Evolutionary conservation across 805 yeast genomes (phyloP), one percentile per base, ranked within the genome.

Genomic region (Hanseniaspora meyeri): DNA sequence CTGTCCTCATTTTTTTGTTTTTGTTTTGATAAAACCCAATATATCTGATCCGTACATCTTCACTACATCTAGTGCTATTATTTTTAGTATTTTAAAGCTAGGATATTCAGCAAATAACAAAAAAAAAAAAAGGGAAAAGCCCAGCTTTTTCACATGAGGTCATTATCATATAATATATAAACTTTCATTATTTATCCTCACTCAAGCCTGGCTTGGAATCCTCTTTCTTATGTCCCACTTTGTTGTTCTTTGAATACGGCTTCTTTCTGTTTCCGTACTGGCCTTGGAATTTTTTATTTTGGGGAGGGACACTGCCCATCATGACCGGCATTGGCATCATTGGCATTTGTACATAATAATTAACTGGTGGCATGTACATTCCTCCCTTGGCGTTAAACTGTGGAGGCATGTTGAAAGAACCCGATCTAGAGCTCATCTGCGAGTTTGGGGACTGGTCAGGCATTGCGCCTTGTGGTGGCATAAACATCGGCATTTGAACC

Each of bases 321-420:
- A 51, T 43, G 31, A 51, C 47, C 14, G 55, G 49, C 37, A 37
- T 34, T 10, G 55, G 49, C 29, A 52, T 37, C 39, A 52, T 45
- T 14, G 56, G 56, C 45, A 52, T 39, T 17, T 40, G 56, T 14
- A 52, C 37, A 20, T 43, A 52, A 24, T 52, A 52, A 19, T 31
- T 31, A 9, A 31, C 38, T 27, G 49, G 49, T 2, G 49, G 49
- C 12, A 34, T 42, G 14, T 47, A 31, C 27, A 39, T 31, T 9
- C 38, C 49, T 2, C 14, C 34, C 7, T 43, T 43, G 3, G 50
- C 46, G 16, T 43, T 43, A 7, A 34, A 51, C 11, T 39, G 53
- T 12, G 50, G 56, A 19, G 40, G 34, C 50, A 45, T 52, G 19
- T 29, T 32, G 20, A 45, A 37, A 9, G 56, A 45, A 4, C 50